Conservation (phyloP, 805 yeast genomes). For the Teunomyces cretensis region DNA sequence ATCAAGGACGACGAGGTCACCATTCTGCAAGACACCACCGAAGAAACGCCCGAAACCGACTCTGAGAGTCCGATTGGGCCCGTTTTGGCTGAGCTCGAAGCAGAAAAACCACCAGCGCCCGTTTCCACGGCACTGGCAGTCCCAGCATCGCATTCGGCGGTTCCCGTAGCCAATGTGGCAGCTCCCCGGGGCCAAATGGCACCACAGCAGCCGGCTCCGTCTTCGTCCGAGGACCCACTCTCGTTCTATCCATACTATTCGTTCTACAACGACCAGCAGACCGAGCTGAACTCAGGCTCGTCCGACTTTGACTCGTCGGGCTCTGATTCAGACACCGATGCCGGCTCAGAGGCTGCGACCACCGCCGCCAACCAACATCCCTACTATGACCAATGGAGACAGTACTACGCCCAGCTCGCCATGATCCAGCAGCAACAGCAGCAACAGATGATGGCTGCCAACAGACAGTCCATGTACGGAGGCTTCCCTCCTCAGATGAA, state of each 20-base stretch:
- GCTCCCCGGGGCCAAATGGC: too few relatives aligned
- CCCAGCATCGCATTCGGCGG: too few relatives aligned
- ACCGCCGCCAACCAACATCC: constrained; percentile 22
- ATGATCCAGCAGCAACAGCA: constrained; percentile 19
- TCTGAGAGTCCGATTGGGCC: too few relatives aligned
- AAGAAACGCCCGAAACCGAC: too few relatives aligned
- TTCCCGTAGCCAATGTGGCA: too few relatives aligned
- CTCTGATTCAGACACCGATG: constrained; percentile 9
- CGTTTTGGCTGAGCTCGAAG: too few relatives aligned
- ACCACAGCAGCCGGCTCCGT: background rate
- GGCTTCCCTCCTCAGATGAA: constrained; percentile 7
- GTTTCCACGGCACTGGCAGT: background rate
- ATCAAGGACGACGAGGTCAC: too few relatives aligned
- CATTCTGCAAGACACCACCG: too few relatives aligned
- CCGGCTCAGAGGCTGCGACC: constrained; percentile 6
- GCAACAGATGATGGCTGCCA: constrained; percentile 11
- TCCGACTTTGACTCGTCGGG: constrained; percentile 11
- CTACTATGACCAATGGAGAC: constrained; percentile 38
- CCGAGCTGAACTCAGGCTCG: constrained; percentile 6
- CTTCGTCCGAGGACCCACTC: background rate
- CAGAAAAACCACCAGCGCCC: too few relatives aligned
- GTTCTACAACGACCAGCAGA: background rate
- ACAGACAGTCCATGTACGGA: constrained; percentile 12
- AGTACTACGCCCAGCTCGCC: constrained; percentile 29
- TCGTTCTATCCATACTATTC: constrained; percentile 1